These are phyloP conservation scores for Cucumis melo DNA, from an alignment of 306 rosid species.

Conservation along the genomic window DNA sequence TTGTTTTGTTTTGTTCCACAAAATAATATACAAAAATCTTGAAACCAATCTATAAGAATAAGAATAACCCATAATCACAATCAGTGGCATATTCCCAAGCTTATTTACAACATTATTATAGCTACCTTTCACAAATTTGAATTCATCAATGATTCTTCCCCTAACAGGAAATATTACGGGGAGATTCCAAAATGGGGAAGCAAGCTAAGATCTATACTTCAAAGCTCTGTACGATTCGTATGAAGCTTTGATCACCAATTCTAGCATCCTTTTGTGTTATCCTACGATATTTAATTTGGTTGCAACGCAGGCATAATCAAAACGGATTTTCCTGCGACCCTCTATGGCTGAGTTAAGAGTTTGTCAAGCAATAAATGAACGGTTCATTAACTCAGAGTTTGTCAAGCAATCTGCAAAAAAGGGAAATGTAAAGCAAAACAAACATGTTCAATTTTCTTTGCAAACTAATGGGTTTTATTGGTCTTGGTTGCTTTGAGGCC, in stretches of 20 bases:
- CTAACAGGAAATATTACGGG: neutral
- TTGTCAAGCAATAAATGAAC: neutral
- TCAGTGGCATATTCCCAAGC: neutral
- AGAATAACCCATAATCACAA: neutral
- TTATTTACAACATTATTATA: neutral
- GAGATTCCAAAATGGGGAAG: neutral
- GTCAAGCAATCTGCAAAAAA: constrained; percentile 8
- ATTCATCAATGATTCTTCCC: neutral
- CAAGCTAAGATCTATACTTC: neutral
- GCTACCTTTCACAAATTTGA: neutral
- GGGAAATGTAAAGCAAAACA: neutral
- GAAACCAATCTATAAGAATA: neutral
- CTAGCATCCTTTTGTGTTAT: neutral
- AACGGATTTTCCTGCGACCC: neutral
- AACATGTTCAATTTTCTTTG: neutral
- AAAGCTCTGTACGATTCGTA: neutral
- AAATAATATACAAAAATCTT: neutral
- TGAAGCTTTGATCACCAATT: neutral
- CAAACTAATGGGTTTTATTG: neutral
- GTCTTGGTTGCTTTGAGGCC: neutral
- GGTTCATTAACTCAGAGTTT: neutral
- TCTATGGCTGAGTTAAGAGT: neutral
- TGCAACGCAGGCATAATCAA: neutral
- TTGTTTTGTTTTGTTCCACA: neutral
- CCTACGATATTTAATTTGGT: constrained; percentile 1